phyloP scores from a whole-genome alignment of 306 rosid species.

The Vicia sativa region DNA sequence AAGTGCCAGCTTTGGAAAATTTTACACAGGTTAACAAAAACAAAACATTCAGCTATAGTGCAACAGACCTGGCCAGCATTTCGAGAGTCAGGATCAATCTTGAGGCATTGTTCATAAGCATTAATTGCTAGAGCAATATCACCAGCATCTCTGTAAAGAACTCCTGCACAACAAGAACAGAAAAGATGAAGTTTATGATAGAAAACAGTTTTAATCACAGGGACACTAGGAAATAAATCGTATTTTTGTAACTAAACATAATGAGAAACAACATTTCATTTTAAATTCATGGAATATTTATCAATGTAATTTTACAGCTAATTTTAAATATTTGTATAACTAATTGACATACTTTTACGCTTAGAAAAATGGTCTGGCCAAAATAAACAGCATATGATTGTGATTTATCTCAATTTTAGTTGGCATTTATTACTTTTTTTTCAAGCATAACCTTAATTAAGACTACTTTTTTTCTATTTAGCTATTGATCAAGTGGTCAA shows the following conservation, averaged over 20 bases:
- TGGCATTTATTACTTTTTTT: not conserved
- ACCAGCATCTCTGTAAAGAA: conserved; percentile 95
- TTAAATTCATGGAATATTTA: not conserved
- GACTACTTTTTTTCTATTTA: too few species aligned
- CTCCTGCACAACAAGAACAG: conserved; percentile 62
- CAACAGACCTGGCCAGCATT: conserved; percentile 95
- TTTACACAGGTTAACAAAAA: conserved; percentile 23
- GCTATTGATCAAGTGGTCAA: too few species aligned
- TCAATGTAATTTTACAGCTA: not conserved
- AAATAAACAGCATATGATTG: not conserved
- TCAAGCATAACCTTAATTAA: too few species aligned
- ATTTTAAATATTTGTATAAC: not conserved
- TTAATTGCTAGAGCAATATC: conserved; percentile 77
- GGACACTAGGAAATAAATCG: conserved; percentile 6
- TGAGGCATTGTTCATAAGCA: conserved; percentile 94
- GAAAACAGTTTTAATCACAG: not conserved
- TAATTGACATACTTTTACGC: not conserved
- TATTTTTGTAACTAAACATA: conserved; percentile 17
- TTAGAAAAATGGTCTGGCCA: not conserved
- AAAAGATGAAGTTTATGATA: conserved; percentile 29
- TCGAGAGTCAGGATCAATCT: conserved; percentile 95
- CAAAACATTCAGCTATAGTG: conserved; percentile 22
- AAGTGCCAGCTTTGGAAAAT: conserved; percentile 28
- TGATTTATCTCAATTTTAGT: not conserved
- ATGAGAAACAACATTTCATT: conserved; percentile 16